A percentile compares a stretch with the other conserved stretches of the same genome.
phyloP scores from a whole-genome alignment of 148 eudicot species.

The Heliamphora exappendiculata region DNA sequence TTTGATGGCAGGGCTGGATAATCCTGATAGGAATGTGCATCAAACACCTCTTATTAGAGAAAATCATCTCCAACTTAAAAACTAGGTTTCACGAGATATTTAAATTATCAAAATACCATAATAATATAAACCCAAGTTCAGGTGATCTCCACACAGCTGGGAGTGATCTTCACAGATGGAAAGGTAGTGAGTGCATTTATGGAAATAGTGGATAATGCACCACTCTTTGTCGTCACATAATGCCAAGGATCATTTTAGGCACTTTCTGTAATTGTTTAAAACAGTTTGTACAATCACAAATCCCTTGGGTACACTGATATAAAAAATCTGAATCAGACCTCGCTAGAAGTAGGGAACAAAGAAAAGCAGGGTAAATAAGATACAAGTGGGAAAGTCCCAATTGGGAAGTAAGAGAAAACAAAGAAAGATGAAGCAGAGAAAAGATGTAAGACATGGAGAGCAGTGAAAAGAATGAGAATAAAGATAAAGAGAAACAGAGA shows the following conservation, averaged over 20 bases:
- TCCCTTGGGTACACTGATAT: background rate
- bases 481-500: background rate
- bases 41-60: background rate
- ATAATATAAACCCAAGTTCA: too few species aligned
- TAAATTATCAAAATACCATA: too few species aligned
- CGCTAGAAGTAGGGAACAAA: background rate
- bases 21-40: background rate
- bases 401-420: background rate
- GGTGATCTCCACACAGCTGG: too few species aligned
- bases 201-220: too few species aligned
- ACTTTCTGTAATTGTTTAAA: too few species aligned
- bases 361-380: background rate
- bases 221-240: too few species aligned
- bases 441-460: background rate
- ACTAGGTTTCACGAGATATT: too few species aligned
- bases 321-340: background rate
- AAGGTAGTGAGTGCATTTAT: too few species aligned
- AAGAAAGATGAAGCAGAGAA: background rate
- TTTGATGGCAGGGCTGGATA: background rate
- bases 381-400: background rate
- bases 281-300: background rate
- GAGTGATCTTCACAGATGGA: too few species aligned
- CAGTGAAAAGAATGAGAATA: background rate
- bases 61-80: too few species aligned
- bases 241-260: too few species aligned